Base-by-base conservation (phyloP, 169 alveolate species). In the Besnoitia besnoiti region DNA sequence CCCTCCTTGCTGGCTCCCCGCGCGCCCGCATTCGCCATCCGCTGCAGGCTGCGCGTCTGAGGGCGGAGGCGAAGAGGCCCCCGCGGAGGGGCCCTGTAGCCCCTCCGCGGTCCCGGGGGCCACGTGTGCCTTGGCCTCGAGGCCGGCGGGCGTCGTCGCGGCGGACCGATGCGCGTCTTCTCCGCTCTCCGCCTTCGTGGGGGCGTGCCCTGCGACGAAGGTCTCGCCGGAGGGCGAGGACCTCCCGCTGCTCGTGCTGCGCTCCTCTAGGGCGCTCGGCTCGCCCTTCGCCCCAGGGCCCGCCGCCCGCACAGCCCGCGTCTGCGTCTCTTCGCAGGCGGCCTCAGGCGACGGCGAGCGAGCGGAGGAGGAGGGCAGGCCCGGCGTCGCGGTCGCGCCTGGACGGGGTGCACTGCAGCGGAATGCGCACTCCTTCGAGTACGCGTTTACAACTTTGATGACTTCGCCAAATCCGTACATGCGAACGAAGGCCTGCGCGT, bases 401-500 rank as follows among this genome's bases (percentile, higher is more conserved):
- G n/a, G n/a, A n/a, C n/a, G 55, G 5, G 12, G 55, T 2, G 87
- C 44, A 16, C 19, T 0, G n/a, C 59, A 8, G 0, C 46, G 51
- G 4, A 62, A 89, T 30, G 75, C 19, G 92, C 44, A 55, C 51
- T 85, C 94, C 50, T 92, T 85, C 39, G 94, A 92, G 76, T 37
- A 87, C 40, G 49, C 50, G n/a, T 89, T 61, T 5, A 30, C 24
- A 12, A 85, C 92, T 8, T 62, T 30, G 24, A 85, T 85, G 42
- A 33, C 40, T 42, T 39, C 39, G 42, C 35, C 61, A n/a, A 80
- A 92, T 0, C 94, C 94, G 61, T 61, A 92, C 85, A 92, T 55
- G 59, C 93, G 89, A 33, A 75, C 92, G 73, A 42, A 85, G 0
- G 94, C 92, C 37, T 62, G 37, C 33, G 94, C 94, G 27, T 84